Evolutionary conservation across 495 filamentous ascomycete genomes (phyloP).

Genomic region (Aspergillus ellipticus): DNA sequence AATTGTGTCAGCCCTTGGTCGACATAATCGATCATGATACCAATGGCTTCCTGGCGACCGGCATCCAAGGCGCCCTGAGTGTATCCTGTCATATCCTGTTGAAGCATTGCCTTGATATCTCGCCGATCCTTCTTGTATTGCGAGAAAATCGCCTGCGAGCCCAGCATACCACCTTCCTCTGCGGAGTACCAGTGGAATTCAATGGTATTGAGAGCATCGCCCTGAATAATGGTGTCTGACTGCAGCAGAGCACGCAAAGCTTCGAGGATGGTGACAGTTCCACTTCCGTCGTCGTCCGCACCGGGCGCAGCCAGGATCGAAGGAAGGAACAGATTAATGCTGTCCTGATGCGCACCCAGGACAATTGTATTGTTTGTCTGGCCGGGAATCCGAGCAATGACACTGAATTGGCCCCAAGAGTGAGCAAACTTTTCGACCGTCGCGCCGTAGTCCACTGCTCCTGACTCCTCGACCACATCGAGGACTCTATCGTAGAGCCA

Average conservation of each 20-base stretch:
- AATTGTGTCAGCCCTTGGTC: slow-evolving; percentile 79
- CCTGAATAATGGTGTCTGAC: slow-evolving; percentile 48
- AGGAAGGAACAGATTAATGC: slow-evolving; percentile 87
- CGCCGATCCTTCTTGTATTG: slow-evolving; percentile 71
- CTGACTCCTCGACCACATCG: slow-evolving; percentile 62
- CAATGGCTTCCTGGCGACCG: slow-evolving; percentile 79
- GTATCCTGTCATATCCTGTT: slow-evolving; percentile 99
- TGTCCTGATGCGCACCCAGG: slow-evolving; percentile 73
- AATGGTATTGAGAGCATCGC: slow-evolving; percentile 67
- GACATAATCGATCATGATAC: slow-evolving; percentile 92
- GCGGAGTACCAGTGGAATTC: slow-evolving; percentile 97
- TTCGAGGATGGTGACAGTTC: slow-evolving; percentile 76
- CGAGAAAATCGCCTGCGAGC: slow-evolving; percentile 81
- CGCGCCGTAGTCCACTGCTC: slow-evolving; percentile 65
- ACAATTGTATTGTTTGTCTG: slow-evolving; percentile 79
- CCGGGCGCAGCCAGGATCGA: slow-evolving; percentile 73
- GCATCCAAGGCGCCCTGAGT: slow-evolving; percentile 78
- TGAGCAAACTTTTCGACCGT: slow-evolving; percentile 72
- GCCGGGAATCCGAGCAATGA: slow-evolving; percentile 92
- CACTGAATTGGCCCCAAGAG: slow-evolving; percentile 82
- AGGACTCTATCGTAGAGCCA: slow-evolving; percentile 83
- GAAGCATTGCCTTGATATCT: slow-evolving; percentile 94
- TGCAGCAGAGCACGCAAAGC: slow-evolving; percentile 60
- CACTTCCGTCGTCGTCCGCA: slow-evolving; percentile 73
- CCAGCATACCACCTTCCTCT: slow-evolving; percentile 86